Evolutionary conservation across 2,329 filamentous ascomycete genomes (phyloP).

Genomic region (Moelleriella libera): DNA sequence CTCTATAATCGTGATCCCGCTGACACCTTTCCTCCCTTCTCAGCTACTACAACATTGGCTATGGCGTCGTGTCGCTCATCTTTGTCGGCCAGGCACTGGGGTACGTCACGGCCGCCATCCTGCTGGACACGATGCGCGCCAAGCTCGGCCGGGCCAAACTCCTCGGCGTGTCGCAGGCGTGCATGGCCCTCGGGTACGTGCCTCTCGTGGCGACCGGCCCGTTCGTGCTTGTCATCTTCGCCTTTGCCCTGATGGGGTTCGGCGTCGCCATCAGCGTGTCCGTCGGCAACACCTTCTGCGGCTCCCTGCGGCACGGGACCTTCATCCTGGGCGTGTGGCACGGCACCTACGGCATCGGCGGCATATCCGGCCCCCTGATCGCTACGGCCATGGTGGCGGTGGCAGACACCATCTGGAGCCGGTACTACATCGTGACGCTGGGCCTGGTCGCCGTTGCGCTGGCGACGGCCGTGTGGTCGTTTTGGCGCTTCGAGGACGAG

Average conservation of each 20-base stretch:
- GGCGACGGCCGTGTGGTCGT: constrained; percentile 50
- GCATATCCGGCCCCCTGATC: constrained; percentile 54
- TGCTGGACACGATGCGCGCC: constrained; percentile 48
- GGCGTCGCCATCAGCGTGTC: constrained; percentile 42
- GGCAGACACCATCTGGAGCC: constrained; percentile 46
- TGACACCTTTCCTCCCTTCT: no score
- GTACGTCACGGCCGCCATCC: constrained; percentile 58
- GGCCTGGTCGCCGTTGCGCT: constrained; percentile 41
- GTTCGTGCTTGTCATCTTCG: constrained; percentile 50
- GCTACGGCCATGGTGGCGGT: constrained; percentile 58
- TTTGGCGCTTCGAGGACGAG: constrained; percentile 56
- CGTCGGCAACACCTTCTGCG: constrained; percentile 45
- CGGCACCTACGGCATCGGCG: constrained; percentile 53
- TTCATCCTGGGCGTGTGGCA: constrained; percentile 48
- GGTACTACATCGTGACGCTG: constrained; percentile 58
- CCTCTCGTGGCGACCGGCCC: constrained; percentile 55
- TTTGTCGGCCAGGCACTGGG: constrained; percentile 68
- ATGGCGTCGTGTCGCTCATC: constrained; percentile 66
- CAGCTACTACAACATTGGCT: constrained; percentile 58
- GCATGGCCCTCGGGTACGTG: constrained; percentile 48
- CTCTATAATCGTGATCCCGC: no score
- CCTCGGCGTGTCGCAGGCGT: constrained; percentile 40
- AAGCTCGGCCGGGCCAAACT: constrained; percentile 52
- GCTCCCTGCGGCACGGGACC: constrained; percentile 37
- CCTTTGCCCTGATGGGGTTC: constrained; percentile 55